Base-by-base conservation (phyloP, 78 protist species). In the Anaeramoeba ignava region DNA sequence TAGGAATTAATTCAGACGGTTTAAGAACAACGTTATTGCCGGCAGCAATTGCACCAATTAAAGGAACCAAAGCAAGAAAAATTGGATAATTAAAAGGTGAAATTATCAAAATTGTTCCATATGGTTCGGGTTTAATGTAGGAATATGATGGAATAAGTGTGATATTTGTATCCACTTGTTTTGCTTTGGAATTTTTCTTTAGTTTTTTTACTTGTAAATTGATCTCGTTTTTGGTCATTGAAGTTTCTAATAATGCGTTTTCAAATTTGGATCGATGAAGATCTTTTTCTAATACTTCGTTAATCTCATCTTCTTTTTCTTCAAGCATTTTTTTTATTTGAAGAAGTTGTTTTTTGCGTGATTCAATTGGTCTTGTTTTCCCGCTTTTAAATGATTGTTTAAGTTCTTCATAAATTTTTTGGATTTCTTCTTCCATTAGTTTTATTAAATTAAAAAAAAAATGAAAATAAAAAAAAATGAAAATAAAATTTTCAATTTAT, bases 21-120 rank as follows among this genome's bases (percentile, higher is more conserved):
- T 93, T 95, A 40, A 95, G 67, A 33, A 92, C 40, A 1, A 88
- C 93, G 39, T 82, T 42, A 85, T 91, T 91, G 67, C 98, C 98
- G 1, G 95, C 98, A 33, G 98, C 91, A 34, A 96, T 84, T 2
- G 97, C 97, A 33, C 94, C 96, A 39, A 89, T 36, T 2, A 88
- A 37, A 1, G 92, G 92, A 2, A 0, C 82, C 17, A 93, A 81
- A 2, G 33, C 1, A 34, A 87, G 88, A 80, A 38, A 34, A 40
- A 91, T 1, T 23, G 97, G 95, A 39, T 87, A 94, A 78, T 94
- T 94, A 96, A 94, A 96, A 68, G 99, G 94, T 39, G 90, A 86
- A 40, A 96, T 94, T 80, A 95, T 78, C 36, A 95, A 40, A 3
- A 79, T 79, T 8, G 81, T 79, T 40, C n/a, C 81, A 79, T 40